A percentile compares a stretch with the other conserved stretches of the same genome.
Evolutionary conservation across 164 flowering plant species (phyloP).

Genomic region (Brasenia schreberi): DNA sequence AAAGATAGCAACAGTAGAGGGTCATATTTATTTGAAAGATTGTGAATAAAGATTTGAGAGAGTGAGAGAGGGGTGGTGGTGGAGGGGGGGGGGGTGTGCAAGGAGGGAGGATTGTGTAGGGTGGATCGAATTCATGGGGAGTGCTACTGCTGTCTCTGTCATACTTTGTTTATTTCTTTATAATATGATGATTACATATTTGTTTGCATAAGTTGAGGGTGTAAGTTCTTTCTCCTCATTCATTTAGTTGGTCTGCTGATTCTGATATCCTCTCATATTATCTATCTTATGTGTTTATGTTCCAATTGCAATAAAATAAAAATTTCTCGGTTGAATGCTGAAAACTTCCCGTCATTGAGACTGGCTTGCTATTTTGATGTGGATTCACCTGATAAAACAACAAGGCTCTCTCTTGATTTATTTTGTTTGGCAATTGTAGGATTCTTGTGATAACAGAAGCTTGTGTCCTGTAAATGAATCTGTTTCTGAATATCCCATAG

Average conservation of each 20-base stretch:
- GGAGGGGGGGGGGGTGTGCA: background rate
- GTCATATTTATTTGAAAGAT: conserved; percentile 3
- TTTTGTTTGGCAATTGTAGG: too few species aligned
- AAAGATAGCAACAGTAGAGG: background rate
- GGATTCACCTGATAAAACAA: too few species aligned
- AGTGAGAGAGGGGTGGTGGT: background rate
- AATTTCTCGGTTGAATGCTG: too few species aligned
- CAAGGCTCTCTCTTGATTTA: too few species aligned
- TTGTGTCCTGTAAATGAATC: too few species aligned
- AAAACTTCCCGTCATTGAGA: too few species aligned
- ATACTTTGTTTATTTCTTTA: background rate
- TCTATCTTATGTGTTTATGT: background rate
- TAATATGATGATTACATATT: background rate
- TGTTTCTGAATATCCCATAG: too few species aligned
- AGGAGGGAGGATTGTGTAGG: background rate
- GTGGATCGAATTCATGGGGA: background rate
- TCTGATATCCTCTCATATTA: background rate
- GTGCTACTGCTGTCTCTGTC: background rate
- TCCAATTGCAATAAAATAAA: too few species aligned
- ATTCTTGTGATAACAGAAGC: too few species aligned
- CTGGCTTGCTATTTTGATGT: too few species aligned
- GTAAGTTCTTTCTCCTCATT: background rate
- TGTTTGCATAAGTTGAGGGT: background rate
- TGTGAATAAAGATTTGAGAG: background rate
- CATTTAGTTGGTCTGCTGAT: background rate